These are phyloP conservation scores for Colletotrichum falcatum DNA, from an alignment of 2,329 filamentous ascomycete species.

Conservation along the genomic window DNA sequence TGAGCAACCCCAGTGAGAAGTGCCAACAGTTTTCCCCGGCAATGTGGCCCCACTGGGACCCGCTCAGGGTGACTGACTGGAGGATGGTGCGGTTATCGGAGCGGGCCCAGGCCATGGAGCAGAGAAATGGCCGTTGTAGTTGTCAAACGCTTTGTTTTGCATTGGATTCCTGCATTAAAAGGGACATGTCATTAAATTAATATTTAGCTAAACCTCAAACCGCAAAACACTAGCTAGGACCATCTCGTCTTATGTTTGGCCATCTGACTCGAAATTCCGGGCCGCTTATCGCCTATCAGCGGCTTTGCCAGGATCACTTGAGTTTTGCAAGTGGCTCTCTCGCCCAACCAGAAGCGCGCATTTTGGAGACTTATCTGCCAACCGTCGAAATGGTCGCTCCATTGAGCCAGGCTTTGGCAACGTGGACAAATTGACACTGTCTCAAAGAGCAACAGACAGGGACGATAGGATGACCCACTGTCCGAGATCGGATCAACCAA, in stretches of 20 bases:
- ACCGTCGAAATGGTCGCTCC: slow-evolving; percentile 25
- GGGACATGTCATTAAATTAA: background rate
- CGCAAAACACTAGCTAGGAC: slow-evolving; percentile 18
- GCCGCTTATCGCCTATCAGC: slow-evolving; percentile 38
- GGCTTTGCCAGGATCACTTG: slow-evolving; percentile 37
- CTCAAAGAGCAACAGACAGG: slow-evolving; percentile 15
- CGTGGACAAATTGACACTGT: slow-evolving; percentile 25
- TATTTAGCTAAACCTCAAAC: slow-evolving; percentile 9
- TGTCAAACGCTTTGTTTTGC: background rate
- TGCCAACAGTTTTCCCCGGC: slow-evolving; percentile 19
- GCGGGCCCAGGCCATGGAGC: background rate
- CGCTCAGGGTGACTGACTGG: slow-evolving; percentile 26
- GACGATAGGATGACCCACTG: slow-evolving; percentile 32
- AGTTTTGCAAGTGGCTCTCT: slow-evolving; percentile 18
- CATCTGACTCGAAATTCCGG: slow-evolving; percentile 32
- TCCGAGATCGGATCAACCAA: slow-evolving; percentile 41
- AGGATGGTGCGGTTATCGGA: slow-evolving; percentile 2
- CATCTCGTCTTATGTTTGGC: slow-evolving; percentile 26
- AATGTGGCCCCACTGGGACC: slow-evolving; percentile 5
- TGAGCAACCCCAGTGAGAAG: slow-evolving; percentile 17
- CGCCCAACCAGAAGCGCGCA: slow-evolving; percentile 29
- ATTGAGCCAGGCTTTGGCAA: slow-evolving; percentile 17
- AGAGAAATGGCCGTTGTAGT: background rate
- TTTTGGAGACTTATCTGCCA: slow-evolving; percentile 22
- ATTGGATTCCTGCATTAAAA: background rate